phyloP scores from a whole-genome alignment of 306 rosid genomes.

The Vigna radiata region DNA sequence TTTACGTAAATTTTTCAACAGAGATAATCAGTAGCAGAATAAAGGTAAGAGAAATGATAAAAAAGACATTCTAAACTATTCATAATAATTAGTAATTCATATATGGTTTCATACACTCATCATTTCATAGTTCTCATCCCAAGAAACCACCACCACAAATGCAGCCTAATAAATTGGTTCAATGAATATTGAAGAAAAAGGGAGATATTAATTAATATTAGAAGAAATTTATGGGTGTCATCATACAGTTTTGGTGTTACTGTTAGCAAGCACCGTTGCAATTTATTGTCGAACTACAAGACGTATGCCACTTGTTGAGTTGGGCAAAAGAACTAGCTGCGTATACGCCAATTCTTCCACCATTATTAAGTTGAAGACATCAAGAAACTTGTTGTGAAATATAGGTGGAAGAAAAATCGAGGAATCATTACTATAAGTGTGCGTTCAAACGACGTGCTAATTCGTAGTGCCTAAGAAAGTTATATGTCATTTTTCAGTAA shows the following conservation, averaged over 20 bases:
- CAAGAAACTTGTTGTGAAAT: background rate
- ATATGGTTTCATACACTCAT: background rate
- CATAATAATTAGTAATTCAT: background rate
- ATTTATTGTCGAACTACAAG: background rate
- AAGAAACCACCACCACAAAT: background rate
- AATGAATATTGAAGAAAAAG: background rate
- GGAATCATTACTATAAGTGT: background rate
- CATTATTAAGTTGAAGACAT: background rate
- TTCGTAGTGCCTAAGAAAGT: background rate
- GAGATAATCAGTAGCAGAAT: background rate
- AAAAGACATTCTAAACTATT: background rate
- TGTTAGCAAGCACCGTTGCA: background rate
- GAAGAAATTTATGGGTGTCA: background rate
- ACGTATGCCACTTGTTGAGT: background rate
- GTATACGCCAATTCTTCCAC: background rate
- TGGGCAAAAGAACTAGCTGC: background rate
- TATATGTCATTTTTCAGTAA: background rate
- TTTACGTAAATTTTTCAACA: background rate
- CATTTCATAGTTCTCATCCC: background rate
- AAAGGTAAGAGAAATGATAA: background rate
- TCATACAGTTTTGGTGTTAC: background rate
- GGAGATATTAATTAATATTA: background rate
- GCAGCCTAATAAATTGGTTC: background rate
- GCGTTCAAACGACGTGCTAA: background rate
- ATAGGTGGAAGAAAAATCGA: background rate